These are phyloP conservation scores for Apiospora saccharicola DNA, from an alignment of 2,329 filamentous ascomycete species.

Conservation along the genomic window DNA sequence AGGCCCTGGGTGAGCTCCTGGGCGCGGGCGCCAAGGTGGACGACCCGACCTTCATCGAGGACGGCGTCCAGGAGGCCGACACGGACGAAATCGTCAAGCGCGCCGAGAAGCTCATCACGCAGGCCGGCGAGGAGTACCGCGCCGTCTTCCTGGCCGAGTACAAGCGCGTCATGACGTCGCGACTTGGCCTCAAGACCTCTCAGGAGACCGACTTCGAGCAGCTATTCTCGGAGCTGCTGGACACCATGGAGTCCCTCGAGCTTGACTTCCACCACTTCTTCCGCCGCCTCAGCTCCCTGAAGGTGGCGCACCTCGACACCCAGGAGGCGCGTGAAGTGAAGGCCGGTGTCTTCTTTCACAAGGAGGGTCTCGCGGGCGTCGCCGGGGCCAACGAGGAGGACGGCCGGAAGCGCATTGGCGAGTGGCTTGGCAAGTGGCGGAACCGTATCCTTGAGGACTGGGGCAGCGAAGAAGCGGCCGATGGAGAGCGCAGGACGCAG, in stretches of 20 bases:
- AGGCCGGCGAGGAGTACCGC: conserved; percentile 87
- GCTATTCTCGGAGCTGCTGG: conserved; percentile 82
- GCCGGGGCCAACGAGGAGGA: conserved; percentile 63
- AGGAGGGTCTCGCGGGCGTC: conserved; percentile 68
- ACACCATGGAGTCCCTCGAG: conserved; percentile 81
- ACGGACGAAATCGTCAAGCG: conserved; percentile 75
- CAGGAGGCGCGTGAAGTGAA: conserved; percentile 68
- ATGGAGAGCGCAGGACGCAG: conserved; percentile 68
- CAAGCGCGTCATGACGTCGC: conserved; percentile 79
- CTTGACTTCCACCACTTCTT: conserved; percentile 97
- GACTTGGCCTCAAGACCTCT: conserved; percentile 76
- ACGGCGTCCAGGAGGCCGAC: conserved; percentile 72
- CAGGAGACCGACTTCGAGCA: conserved; percentile 79
- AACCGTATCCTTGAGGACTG: conserved; percentile 78
- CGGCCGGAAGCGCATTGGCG: conserved; percentile 71
- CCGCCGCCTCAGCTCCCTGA: conserved; percentile 74
- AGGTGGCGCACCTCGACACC: conserved; percentile 68
- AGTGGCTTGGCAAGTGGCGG: conserved; percentile 85
- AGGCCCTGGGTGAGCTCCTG: conserved; percentile 86
- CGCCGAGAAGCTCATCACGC: conserved; percentile 84
- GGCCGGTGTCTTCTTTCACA: conserved; percentile 81
- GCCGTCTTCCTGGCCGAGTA: conserved; percentile 89
- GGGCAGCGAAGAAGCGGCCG: conserved; percentile 55
- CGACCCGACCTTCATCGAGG: conserved; percentile 70
- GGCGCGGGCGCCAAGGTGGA: conserved; percentile 80